Evolutionary conservation across 768 basidiomycete genomes (phyloP).

Genomic region (Leucosporidium scottii): DNA sequence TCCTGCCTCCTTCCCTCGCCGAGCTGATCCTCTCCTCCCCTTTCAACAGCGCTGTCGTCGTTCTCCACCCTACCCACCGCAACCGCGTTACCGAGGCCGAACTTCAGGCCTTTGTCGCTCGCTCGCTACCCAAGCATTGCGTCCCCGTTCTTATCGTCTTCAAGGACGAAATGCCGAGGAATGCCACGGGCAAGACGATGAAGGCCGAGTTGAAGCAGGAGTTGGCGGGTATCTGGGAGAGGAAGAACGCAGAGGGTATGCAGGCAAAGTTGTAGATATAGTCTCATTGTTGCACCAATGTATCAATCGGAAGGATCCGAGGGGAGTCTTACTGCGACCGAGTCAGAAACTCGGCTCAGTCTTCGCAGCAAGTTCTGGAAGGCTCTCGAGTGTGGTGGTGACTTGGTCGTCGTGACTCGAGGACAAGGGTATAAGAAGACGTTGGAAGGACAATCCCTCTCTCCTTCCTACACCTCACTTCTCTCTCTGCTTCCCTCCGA

Average conservation of each 20-base stretch:
- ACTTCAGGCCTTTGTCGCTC: conserved; percentile 13
- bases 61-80: conserved; percentile 5
- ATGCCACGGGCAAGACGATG: conserved; percentile 36
- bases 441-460: too few species aligned
- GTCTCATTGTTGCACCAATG: too few species aligned
- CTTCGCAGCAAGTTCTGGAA: too few species aligned
- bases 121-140: conserved; percentile 25
- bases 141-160: conserved; percentile 32
- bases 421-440: too few species aligned
- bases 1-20: background rate
- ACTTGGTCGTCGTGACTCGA: too few species aligned
- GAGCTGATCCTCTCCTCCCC: background rate
- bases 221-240: conserved; percentile 12
- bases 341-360: too few species aligned
- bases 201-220: conserved; percentile 24
- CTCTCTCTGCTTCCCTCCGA: too few species aligned
- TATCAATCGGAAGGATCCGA: too few species aligned
- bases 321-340: too few species aligned
- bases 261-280: conserved; percentile 5
- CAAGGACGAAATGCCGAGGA: conserved; percentile 15
- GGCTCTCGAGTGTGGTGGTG: too few species aligned
- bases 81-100: conserved; percentile 6
- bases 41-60: conserved; percentile 26
- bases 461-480: too few species aligned
- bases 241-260: background rate